Conservation (phyloP, 345 rosid genomes). For the Triadica sebifera region DNA sequence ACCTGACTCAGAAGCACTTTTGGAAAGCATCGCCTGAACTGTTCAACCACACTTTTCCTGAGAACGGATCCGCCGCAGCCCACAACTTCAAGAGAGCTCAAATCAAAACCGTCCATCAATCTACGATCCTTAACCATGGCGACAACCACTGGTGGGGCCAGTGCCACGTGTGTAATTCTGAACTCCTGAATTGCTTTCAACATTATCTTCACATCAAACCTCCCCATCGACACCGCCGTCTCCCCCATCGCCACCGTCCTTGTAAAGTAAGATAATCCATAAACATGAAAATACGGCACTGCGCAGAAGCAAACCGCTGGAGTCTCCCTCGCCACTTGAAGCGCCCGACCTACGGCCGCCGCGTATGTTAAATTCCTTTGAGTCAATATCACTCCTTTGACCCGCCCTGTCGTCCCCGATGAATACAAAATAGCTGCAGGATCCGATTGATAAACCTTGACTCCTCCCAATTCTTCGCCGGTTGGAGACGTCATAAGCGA, state of each 20-base stretch:
- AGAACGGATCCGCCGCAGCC: constrained; percentile 49
- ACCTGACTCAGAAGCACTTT: constrained; percentile 18
- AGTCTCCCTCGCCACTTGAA: constrained; percentile 23
- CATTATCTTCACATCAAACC: constrained; percentile 30
- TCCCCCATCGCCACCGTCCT: constrained; percentile 44
- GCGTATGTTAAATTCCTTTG: constrained; percentile 40
- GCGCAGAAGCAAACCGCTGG: constrained; percentile 33
- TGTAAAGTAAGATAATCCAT: constrained; percentile 36
- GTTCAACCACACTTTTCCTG: constrained; percentile 20
- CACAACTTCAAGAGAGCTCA: constrained; percentile 52
- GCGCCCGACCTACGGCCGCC: constrained; percentile 27
- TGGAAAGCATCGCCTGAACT: constrained; percentile 36
- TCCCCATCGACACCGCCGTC: constrained; percentile 33
- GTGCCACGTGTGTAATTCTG: constrained; percentile 40
- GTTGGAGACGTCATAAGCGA: constrained; percentile 24
- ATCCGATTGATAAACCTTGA: constrained; percentile 38
- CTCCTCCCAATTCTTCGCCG: background rate
- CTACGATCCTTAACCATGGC: constrained; percentile 31
- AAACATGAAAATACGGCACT: constrained; percentile 56
- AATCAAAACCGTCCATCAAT: constrained; percentile 29
- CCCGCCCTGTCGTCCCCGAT: constrained; percentile 57
- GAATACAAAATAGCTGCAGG: constrained; percentile 60
- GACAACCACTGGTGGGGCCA: constrained; percentile 47
- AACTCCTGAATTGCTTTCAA: constrained; percentile 32
- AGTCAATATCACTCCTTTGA: constrained; percentile 54